A percentile compares a stretch with the other conserved stretches of the same genome.
These are phyloP conservation scores for Prototheca cutis DNA, from an alignment of 163 green algal species.

Conservation along the genomic window DNA sequence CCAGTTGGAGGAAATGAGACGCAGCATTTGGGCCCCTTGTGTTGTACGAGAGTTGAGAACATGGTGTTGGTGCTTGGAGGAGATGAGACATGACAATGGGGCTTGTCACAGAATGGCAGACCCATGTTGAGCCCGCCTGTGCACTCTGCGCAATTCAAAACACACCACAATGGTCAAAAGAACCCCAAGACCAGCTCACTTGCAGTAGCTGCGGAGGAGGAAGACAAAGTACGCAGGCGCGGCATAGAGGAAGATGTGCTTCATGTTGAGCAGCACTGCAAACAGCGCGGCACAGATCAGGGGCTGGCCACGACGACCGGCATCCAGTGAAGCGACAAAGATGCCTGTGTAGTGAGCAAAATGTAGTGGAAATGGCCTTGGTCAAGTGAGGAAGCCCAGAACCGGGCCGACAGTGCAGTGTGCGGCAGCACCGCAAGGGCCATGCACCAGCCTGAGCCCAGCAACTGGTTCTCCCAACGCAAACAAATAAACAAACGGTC, in stretches of 20 bases:
- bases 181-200: no score
- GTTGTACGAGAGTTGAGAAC: slow-evolving; percentile 2
- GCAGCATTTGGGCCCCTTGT: slow-evolving; percentile 6
- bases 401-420: no score
- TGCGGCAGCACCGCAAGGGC: no score
- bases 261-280: slow-evolving; percentile 76
- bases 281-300: slow-evolving; percentile 58
- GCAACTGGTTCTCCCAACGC: no score
- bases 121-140: no score
- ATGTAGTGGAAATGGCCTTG: not conserved
- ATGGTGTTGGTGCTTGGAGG: no score
- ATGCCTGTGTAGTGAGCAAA: slow-evolving; percentile 39
- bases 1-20: slow-evolving; percentile 6
- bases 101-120: no score
- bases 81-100: no score
- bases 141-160: no score
- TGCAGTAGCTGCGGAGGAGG: slow-evolving; percentile 61
- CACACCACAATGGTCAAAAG: no score
- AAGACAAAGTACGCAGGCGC: slow-evolving; percentile 74
- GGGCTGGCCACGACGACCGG: slow-evolving; percentile 28
- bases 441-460: no score
- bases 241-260: slow-evolving; percentile 87
- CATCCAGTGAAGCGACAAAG: slow-evolving; percentile 62
- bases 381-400: not conserved
- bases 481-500: no score